Percentiles rank a stretch among this genome's conserved stretches.
Conservation (phyloP, 2,329 filamentous ascomycete species). For the Pseudogymnoascus sp. region DNA sequence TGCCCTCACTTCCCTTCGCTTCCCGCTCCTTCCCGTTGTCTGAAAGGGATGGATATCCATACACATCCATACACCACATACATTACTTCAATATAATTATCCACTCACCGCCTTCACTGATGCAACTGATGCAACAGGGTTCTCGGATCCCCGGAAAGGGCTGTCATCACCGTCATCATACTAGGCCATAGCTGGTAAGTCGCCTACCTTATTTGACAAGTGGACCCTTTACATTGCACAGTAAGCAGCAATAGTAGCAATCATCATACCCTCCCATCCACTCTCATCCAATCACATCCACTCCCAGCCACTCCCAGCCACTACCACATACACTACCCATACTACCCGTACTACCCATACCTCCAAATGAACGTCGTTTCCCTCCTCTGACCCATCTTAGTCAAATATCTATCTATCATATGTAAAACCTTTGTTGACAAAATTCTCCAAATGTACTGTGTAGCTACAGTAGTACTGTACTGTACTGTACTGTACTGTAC, state of each 20-base stretch:
- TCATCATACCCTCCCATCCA: no score
- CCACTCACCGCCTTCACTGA: background rate
- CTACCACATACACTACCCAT: background rate
- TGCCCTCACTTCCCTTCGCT: background rate
- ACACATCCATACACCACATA: background rate
- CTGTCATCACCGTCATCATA: background rate
- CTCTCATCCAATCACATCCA: no score
- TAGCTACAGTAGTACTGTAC: background rate
- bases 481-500: background rate
- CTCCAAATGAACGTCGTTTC: background rate
- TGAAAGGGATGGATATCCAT: background rate
- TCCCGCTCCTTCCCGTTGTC: conserved; percentile 2
- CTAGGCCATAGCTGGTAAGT: background rate
- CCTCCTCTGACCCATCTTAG: background rate
- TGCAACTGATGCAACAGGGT: background rate
- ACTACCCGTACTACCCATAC: background rate
- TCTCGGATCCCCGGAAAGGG: conserved; percentile 2
- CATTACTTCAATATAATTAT: background rate
- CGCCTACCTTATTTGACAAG: conserved; percentile 7
- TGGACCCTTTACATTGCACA: background rate
- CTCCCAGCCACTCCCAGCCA: background rate
- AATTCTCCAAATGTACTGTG: background rate
- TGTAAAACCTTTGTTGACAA: background rate
- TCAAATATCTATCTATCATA: background rate
- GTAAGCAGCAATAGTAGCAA: background rate